Base-by-base conservation (phyloP, 345 rosid genomes). In the Arabidopsis thaliana region DNA sequence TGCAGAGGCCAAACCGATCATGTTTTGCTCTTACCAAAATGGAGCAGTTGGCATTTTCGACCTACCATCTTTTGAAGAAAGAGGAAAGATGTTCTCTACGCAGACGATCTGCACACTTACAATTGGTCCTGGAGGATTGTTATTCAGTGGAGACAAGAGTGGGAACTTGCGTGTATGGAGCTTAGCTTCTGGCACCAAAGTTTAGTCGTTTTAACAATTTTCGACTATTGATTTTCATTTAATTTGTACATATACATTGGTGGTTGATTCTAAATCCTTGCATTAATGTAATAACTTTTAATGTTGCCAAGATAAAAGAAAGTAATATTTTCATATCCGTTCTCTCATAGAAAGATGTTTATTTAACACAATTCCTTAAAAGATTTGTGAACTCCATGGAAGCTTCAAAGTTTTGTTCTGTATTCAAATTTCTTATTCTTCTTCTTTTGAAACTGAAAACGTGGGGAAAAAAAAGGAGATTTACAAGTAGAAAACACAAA, bases 61-160 rank as follows among this genome's bases (percentile, higher is more conserved):
- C 41, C 60, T 88, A 8, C 90, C 91, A 60, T 79, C 83, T 12
- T 75, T 75, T 67, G 22, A 32, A 1, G 85, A 84, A 52, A 83
- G 93, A 69, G 93, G 87, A 36, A 81, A 72, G 81, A 79, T 86
- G 59, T 84, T 78, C 41, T 78, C 87, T 2, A 66, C 75, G 32
- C 38, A 60, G 20, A 85, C 64, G 64, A 79, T 86, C 4, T 37
- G 82, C 50, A 64, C 75, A 22, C 53, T 88, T 45, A 56, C 79
- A 25, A 36, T 59, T 2, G 88, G 87, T 76, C 83, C 85, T 2
- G 78, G 52, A 12, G 81, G 84, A 22, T 67, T 84, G 3, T 74
- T 86, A 46, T 88, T 87, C 67, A 83, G 83, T 0, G 89, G 93
- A 13, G 93, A 88, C 45, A 83, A 74, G 38, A 75, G 67, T 46